Base-by-base conservation (phyloP, 345 rosid genomes). In the Raphanus sativus region DNA sequence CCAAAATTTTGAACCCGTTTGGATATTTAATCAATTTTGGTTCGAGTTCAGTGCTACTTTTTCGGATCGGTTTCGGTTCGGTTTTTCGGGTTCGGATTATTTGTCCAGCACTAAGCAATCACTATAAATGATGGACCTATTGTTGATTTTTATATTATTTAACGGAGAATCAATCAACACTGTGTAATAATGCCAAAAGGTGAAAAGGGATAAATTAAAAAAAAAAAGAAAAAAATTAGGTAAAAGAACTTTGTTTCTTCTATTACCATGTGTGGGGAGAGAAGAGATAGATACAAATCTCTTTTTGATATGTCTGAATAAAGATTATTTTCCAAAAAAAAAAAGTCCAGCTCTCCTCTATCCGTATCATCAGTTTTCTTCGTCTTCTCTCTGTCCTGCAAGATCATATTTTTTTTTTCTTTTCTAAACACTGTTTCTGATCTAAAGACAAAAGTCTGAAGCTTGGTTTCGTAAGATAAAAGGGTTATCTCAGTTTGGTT, bases 401-500 rank as follows among this genome's bases (percentile, higher is more conserved):
- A 48, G 58, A 52, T n/a, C 52, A 45, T 13, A 2, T 45, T 12
- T 45, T 21, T 21, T 21, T 21, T 21, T 21, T 21, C 21, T 21
- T 21, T 45, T 11, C 13, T 11, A 4, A 9, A 58, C 4, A 6
- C n/a, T 8, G 11, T 55, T 28, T 70, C 12, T 69, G 61, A 64
- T 71, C 81, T 48, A 17, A 5, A 48, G 60, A 7, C 29, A 9
- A 6, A 77, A 77, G 62, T 71, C 12, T 40, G 62, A 32, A 71
- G 3, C 73, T 71, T 65, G 10, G 67, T 42, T 65, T 13, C 36
- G 59, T 26, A 45, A 45, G 0, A 11, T 26, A 52, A 15, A 45
- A 29, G 58, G 58, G 56, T 63, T 4, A 7, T 63, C 32, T 63
- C 5, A 45, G 67, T 65, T 77, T 71, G 76, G 76, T 42, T 71